Conservation (phyloP, 257 asterid genomes). For the Lithospermum erythrorhizon region DNA sequence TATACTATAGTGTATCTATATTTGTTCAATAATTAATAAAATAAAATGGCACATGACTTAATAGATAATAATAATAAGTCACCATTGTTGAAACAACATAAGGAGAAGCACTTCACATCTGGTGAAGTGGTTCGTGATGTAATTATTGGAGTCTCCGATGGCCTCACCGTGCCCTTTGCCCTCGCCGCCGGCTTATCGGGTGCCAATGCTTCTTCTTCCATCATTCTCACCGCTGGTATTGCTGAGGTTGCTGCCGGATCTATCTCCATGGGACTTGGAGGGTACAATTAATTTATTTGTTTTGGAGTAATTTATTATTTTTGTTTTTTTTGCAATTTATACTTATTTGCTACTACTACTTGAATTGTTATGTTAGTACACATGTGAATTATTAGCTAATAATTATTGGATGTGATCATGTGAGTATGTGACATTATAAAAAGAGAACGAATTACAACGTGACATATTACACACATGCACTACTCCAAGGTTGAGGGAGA, state of each 20-base stretch:
- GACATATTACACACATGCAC: too few relatives aligned
- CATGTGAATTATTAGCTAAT: too few relatives aligned
- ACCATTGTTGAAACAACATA: constrained; percentile 42
- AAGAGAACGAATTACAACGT: too few relatives aligned
- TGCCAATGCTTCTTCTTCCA: constrained; percentile 79
- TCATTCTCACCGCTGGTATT: constrained; percentile 86
- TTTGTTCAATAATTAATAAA: not conserved
- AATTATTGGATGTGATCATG: too few relatives aligned
- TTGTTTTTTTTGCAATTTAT: too few relatives aligned
- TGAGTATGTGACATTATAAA: too few relatives aligned
- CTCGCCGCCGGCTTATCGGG: constrained; percentile 96
- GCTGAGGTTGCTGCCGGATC: constrained; percentile 99
- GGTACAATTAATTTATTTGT: constrained; percentile 25
- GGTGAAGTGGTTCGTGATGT: constrained; percentile 86
- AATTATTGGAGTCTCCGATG: constrained; percentile 92
- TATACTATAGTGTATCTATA: not conserved
- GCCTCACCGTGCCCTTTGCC: constrained; percentile 91
- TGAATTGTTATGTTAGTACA: too few relatives aligned
- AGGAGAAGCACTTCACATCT: constrained; percentile 83
- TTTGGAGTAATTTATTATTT: too few relatives aligned
- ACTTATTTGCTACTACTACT: too few relatives aligned
- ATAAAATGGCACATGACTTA: constrained; percentile 34
- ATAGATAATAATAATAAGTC: too few relatives aligned
- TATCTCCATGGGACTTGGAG: constrained; percentile 99
- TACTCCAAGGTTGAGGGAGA: too few relatives aligned